Base-by-base conservation (phyloP, 352 stramenopile species). In the Phytopythium helicoides region DNA sequence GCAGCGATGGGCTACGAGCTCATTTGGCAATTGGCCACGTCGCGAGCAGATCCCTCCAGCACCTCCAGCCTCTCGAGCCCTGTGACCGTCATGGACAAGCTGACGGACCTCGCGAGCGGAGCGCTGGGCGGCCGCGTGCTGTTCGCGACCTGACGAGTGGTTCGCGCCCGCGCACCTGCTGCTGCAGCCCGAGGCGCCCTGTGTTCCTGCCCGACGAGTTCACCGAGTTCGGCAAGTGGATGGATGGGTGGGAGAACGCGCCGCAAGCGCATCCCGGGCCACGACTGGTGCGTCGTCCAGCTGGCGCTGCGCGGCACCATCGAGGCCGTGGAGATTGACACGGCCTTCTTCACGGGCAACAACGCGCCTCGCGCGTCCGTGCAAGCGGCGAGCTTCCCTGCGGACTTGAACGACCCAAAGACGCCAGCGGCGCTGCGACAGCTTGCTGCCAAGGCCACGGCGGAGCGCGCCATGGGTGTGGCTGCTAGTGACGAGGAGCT, bases 191-290 rank as follows among this genome's bases (percentile, higher is more conserved):
- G 58, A 81, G 28, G 46, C 68, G 28, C 89, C 94, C 0, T n/a
- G 64, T 92, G n/a, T 98, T 97, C 66, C 84, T 96, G 48, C 62
- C 82, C 0, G 82, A 98, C 61, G 79, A 92, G 33, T 98, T 94
- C 74, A 98, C 92, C 37, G 69, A 74, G 48, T 96, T 92, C 51
- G 90, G 92, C 55, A 98, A 98, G 66, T 97, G 96, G 66, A 98
- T 98, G 93, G 92, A 98, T 70, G 92, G 94, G 15, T 98, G 94
- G 94, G 95, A 98, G 68, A n/a, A 97, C 92, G 22, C 91, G 92
- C 0, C 77, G 94, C 56, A 97, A 98, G 67, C 76, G 76, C 46
- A 66, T 79, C 14, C 60, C 82, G 3, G 87, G 87, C 8, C 87
- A 90, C 54, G 95, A 98, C 75, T 98, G 92, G 89, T 89, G 86